phyloP scores from a whole-genome alignment of 306 rosid genomes.

The Sindora glabra region DNA sequence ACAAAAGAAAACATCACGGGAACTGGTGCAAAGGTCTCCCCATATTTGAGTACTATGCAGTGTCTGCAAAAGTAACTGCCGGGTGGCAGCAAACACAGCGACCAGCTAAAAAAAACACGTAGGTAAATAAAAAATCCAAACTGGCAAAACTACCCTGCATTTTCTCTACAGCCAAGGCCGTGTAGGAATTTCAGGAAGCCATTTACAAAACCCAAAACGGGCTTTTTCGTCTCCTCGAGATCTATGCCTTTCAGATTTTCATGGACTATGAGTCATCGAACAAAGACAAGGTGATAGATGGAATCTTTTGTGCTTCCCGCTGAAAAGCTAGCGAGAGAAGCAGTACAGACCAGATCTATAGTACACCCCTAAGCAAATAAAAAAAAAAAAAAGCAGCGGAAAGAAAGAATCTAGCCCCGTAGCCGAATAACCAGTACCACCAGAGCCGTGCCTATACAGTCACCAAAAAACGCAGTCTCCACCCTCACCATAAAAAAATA shows the following conservation, averaged over 20 bases:
- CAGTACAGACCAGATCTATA: constrained; percentile 27
- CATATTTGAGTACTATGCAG: constrained; percentile 31
- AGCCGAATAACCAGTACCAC: not conserved
- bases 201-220: constrained; percentile 15
- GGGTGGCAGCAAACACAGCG: constrained; percentile 32
- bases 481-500: not conserved
- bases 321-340: constrained; percentile 40
- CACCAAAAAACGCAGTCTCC: not conserved
- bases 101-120: constrained; percentile 16
- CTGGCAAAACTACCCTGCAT: constrained; percentile 13
- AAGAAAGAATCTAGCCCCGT: constrained; percentile 22
- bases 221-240: constrained; percentile 58
- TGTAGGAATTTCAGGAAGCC: not conserved
- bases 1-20: constrained; percentile 40
- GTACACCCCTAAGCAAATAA: constrained; percentile 17
- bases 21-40: constrained; percentile 29
- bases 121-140: not conserved
- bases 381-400: constrained; percentile 19
- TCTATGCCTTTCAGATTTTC: constrained; percentile 39
- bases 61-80: constrained; percentile 52
- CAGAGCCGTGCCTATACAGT: not conserved
- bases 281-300: constrained; percentile 20
- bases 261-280: constrained; percentile 31
- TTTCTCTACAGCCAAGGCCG: constrained; percentile 14
- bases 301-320: constrained; percentile 62